Base-by-base conservation (phyloP, 805 yeast species). In the Ogataea naganishii region DNA sequence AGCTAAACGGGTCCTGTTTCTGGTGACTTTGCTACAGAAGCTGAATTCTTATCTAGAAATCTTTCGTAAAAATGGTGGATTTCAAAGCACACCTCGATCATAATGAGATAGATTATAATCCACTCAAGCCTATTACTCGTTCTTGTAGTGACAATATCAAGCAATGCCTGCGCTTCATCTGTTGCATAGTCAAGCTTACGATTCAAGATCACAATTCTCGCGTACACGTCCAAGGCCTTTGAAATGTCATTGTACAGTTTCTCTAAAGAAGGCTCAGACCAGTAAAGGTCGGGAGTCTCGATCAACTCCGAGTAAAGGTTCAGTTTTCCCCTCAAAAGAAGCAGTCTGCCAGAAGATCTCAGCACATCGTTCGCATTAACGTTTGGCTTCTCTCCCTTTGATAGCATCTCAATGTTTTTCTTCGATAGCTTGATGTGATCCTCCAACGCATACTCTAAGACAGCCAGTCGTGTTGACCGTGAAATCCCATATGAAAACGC, bases 401-500 rank as follows among this genome's bases (percentile, higher is more conserved):
- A 75, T 31, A 86, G 56, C 25, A 64, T 60, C 34, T 77, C 80
- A 2, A 92, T 77, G 26, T 81, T 72, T 18, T 59, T 58, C 41
- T 76, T 70, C 2, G 94, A 78, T 30, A 71, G 50, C 20, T 51
- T 56, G n/a, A 83, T 69, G 43, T 80, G 81, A 17, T 66, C 58
- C 40, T 86, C 96, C 24, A 85, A 58, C 4, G 78, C 64, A 16
- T 68, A 63, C 51, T 88, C 96, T 22, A 88, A 53, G 1, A 85
- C 75, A 0, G 95, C 86, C 25, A 88, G 60, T 47, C 92, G 71
- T 0, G 96, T 86, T 3, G 94, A 82, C 41, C 96, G 58, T 0
- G 95, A 79, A 19, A 88, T 58, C 0, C 96, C 96, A 31, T 83
- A 77, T 2, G 95, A 79, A 53, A 86, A 86, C 0, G 96, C 95